Conservation (phyloP, 1,139 yeast species). For the Nakaseomyces bracarensis region DNA sequence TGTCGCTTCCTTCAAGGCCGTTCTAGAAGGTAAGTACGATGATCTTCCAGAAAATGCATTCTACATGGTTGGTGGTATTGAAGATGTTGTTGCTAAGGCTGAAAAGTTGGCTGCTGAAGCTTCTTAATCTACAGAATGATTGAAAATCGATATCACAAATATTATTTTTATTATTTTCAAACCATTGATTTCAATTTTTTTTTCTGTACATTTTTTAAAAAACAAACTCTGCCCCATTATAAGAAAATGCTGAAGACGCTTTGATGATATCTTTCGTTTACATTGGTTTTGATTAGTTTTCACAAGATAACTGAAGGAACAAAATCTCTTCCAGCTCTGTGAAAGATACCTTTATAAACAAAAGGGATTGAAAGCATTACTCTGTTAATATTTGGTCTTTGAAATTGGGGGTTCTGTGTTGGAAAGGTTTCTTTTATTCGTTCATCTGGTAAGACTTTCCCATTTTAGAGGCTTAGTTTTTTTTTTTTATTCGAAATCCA, state of each 20-base stretch:
- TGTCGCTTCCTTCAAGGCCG: slow-evolving; percentile 88
- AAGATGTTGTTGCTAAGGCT: slow-evolving; percentile 96
- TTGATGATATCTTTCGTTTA: no score
- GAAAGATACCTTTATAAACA: no score
- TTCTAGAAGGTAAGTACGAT: slow-evolving; percentile 97
- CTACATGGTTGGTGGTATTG: slow-evolving; percentile 99
- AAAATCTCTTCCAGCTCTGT: no score
- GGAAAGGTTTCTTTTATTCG: no score
- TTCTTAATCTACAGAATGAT: slow-evolving; percentile 38
- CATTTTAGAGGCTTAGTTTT: no score
- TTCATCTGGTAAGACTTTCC: no score
- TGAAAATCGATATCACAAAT: not conserved
- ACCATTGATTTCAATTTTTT: not conserved
- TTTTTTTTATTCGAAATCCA: not conserved
- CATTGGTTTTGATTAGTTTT: no score
- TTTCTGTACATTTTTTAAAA: slow-evolving; percentile 3
- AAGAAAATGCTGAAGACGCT: no score
- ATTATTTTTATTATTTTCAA: not conserved
- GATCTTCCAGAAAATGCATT: slow-evolving; percentile 98
- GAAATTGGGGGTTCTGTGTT: no score
- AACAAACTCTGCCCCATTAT: no score
- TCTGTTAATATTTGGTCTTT: slow-evolving; percentile 1
- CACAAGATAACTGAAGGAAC: no score
- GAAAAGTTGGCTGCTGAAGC: slow-evolving; percentile 96
- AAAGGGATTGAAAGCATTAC: not conserved